Conservation (phyloP, 371 early-diverging fungal genomes). For the Syncephalis fuscata region DNA sequence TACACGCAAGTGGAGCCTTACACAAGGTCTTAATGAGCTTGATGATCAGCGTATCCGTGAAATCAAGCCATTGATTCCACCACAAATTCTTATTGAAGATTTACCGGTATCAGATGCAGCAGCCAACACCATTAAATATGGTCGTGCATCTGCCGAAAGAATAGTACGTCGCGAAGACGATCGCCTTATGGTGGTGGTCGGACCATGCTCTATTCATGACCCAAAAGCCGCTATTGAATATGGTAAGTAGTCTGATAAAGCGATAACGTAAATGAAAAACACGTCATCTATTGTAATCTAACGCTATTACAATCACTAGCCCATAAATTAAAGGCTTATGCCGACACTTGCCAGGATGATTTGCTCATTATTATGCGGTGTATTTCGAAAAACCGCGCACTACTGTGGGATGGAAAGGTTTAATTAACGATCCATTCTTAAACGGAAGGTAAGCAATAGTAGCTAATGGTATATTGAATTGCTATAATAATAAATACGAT, state of each 20-base stretch:
- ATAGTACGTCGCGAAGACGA: conserved; percentile 71
- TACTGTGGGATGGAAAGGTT: conserved; percentile 90
- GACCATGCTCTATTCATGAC: conserved; percentile 91
- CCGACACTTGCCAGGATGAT: conserved; percentile 34
- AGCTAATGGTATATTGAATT: neutral
- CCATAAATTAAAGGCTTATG: conserved; percentile 33
- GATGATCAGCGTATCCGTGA: conserved; percentile 69
- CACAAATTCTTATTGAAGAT: conserved; percentile 88
- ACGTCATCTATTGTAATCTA: neutral
- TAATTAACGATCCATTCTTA: conserved; percentile 81
- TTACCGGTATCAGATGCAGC: conserved; percentile 38
- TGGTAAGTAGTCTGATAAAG: conserved; percentile 11
- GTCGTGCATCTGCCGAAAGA: conserved; percentile 42
- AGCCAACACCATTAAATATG: conserved; percentile 25
- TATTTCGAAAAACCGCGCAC: conserved; percentile 95
- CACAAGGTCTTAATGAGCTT: too few relatives aligned
- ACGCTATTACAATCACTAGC: conserved; percentile 11
- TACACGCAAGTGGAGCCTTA: too few relatives aligned
- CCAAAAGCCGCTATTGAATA: conserved; percentile 74
- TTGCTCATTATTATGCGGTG: conserved; percentile 77
- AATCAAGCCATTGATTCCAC: conserved; percentile 84
- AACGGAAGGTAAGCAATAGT: conserved; percentile 35
- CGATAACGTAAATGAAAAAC: neutral
- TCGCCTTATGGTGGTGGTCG: conserved; percentile 72
- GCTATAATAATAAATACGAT: neutral